Conservation (phyloP, 495 filamentous ascomycete genomes). For the Neurospora sp. region DNA sequence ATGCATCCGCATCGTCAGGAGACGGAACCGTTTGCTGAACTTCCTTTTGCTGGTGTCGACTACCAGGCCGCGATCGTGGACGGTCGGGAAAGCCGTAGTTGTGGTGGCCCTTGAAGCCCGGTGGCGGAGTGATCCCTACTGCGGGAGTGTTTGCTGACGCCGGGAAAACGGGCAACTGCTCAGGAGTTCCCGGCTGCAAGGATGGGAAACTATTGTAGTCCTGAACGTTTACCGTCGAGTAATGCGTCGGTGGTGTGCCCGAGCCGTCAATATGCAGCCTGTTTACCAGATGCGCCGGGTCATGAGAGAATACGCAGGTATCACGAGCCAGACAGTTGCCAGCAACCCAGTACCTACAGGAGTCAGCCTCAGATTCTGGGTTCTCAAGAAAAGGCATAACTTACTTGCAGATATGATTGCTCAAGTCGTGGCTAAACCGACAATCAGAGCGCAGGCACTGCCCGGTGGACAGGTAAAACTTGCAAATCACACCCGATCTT, state of each 20-base stretch:
- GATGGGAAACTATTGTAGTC: conserved; percentile 88
- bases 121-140: conserved; percentile 46
- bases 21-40: conserved; percentile 58
- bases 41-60: conserved; percentile 70
- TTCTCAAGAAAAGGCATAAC: conserved; percentile 25
- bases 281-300: conserved; percentile 71
- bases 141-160: conserved; percentile 41
- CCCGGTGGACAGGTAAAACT: conserved; percentile 88
- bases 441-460: conserved; percentile 92
- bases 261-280: conserved; percentile 54
- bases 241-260: conserved; percentile 47
- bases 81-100: conserved; percentile 42
- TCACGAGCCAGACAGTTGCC: conserved; percentile 93
- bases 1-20: conserved; percentile 91
- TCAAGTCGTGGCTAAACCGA: conserved; percentile 92
- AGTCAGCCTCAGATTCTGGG: conserved; percentile 16
- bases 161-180: conserved; percentile 47
- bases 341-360: conserved; percentile 80
- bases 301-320: conserved; percentile 95
- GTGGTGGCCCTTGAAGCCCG: conserved; percentile 46
- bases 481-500: conserved; percentile 82
- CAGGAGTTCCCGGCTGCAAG: conserved; percentile 51
- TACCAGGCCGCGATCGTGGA: conserved; percentile 75
- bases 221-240: conserved; percentile 65
- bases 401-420: conserved; percentile 96